Evolutionary conservation across 371 early-diverging fungal genomes (phyloP), one percentile per base, ranked within the genome.

Genomic region (Parasitella parasitica): DNA sequence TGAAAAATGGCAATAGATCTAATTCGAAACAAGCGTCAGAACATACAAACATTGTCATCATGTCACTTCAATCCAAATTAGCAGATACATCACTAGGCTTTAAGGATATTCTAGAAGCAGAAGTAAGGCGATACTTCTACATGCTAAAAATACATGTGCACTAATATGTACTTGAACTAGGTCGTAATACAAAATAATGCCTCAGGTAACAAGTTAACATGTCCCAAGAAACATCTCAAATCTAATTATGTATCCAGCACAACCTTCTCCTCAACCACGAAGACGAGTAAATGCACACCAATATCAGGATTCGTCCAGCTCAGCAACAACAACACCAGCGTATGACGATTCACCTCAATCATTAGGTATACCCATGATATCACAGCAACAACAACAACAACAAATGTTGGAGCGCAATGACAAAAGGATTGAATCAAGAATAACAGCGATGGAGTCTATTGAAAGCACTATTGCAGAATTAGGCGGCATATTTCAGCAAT

Each of bases 391-490:
- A 63, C 81, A 82, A 46, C 91, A 88, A 66, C 84, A 88, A 70
- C 77, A 83, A 58, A 62, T 80, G 55, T 66, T 82, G 59, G 63
- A 74, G 27, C 73, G 77, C 32, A 79, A 89, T 54, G 78, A 86
- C 59, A 80, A 86, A 59, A 93, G 95, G 70, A 80, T 96, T 49
- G 94, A 97, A 57, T 85, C 85, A 48, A 81, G 99, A 48, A 84
- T 89, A 0, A 86, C 89, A 3, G 97, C 99, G 1, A 97, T 98
- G 55, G 93, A 93, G 64, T 89, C 92, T 15, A 97, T 98, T 55
- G 99, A 98, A 63, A 89, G 93, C 11, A 98, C 99, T 1, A 95
- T 98, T 58, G 92, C 95, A 0, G 99, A 98, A 70, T 84, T 98
- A n/a, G 99, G 98, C 13, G 86, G 90, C 53, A 96, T 98, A 24